A percentile compares a stretch with the other conserved stretches of the same genome.
Conservation (phyloP, 495 filamentous ascomycete species). For the Penicillium roqueforti region DNA sequence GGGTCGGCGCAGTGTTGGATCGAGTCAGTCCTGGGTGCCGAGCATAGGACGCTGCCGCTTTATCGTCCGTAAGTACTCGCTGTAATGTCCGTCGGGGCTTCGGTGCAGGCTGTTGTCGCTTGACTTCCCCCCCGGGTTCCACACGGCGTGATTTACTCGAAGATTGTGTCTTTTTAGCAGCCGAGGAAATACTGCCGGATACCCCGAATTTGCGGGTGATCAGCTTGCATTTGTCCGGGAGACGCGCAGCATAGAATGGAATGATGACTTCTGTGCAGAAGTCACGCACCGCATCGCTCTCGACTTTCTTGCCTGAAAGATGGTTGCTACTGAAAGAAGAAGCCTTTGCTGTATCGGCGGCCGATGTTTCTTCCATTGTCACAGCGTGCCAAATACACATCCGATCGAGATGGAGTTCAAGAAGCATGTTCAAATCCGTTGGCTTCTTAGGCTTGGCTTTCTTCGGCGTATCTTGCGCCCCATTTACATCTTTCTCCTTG, state of each 20-base stretch:
- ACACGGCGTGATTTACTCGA: constrained; percentile 28
- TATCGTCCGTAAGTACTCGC: constrained; percentile 68
- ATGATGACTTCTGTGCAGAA: constrained; percentile 93
- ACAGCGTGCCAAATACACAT: constrained; percentile 96
- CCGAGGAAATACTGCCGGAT: constrained; percentile 59
- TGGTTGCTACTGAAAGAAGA: constrained; percentile 28
- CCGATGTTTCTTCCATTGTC: constrained; percentile 45
- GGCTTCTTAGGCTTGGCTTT: constrained; percentile 47
- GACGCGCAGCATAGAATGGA: constrained; percentile 82
- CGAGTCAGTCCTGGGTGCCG: constrained; percentile 55
- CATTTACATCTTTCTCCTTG: constrained; percentile 25
- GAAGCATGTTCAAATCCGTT: constrained; percentile 56
- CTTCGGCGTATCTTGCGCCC: constrained; percentile 38
- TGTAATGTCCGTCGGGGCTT: constrained; percentile 60
- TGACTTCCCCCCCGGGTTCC: constrained; percentile 53
- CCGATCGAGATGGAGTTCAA: constrained; percentile 84
- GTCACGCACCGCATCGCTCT: constrained; percentile 58
- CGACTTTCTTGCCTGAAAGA: constrained; percentile 40
- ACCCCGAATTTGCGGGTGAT: constrained; percentile 88
- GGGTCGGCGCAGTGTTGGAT: constrained; percentile 56
- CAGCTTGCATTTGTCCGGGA: constrained; percentile 72
- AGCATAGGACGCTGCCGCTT: constrained; percentile 24
- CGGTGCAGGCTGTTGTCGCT: constrained; percentile 44
- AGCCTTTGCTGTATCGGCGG: constrained; percentile 30
- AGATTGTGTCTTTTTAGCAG: constrained; percentile 25